A percentile compares a stretch with the other conserved stretches of the same genome.
These are phyloP conservation scores for Cercospora sp. DNA, from an alignment of 2,329 filamentous ascomycete species.

Conservation along the genomic window DNA sequence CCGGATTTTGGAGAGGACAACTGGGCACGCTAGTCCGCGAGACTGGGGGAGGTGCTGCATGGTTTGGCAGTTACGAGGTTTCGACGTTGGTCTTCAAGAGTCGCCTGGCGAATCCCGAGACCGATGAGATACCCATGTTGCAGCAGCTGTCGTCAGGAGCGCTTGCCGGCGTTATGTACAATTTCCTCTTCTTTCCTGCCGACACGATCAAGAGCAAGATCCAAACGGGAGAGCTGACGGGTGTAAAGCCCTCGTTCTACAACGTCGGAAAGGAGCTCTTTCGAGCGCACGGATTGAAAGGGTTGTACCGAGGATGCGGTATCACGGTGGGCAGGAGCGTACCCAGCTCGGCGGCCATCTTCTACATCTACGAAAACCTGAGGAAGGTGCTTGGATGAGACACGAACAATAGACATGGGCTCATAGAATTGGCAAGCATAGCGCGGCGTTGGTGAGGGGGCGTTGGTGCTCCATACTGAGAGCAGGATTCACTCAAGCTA, in stretches of 20 bases:
- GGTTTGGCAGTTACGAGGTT: slow-evolving; percentile 91
- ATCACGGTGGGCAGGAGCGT: slow-evolving; percentile 86
- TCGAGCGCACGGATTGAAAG: slow-evolving; percentile 75
- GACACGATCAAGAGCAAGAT: slow-evolving; percentile 97
- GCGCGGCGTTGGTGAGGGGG: slow-evolving; percentile 1
- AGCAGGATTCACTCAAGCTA: background rate
- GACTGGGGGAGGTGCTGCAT: slow-evolving; percentile 87
- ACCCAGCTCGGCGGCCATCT: slow-evolving; percentile 97
- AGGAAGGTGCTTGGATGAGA: slow-evolving; percentile 60
- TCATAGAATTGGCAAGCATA: slow-evolving; percentile 9
- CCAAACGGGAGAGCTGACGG: slow-evolving; percentile 71
- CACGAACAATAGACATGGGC: background rate
- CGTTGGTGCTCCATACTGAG: background rate
- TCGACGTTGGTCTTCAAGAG: slow-evolving; percentile 66
- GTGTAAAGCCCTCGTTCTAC: slow-evolving; percentile 64
- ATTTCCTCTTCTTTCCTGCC: slow-evolving; percentile 95
- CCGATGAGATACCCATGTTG: slow-evolving; percentile 69
- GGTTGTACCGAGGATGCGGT: slow-evolving; percentile 90
- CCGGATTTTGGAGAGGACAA: slow-evolving; percentile 94
- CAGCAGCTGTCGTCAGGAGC: slow-evolving; percentile 88
- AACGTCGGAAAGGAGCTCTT: slow-evolving; percentile 73
- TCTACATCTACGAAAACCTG: slow-evolving; percentile 88
- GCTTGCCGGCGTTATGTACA: slow-evolving; percentile 87
- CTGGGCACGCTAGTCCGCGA: slow-evolving; percentile 91
- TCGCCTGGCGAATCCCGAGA: slow-evolving; percentile 35